Conservation (phyloP, 306 rosid genomes). For the Prunus fruticosa region DNA sequence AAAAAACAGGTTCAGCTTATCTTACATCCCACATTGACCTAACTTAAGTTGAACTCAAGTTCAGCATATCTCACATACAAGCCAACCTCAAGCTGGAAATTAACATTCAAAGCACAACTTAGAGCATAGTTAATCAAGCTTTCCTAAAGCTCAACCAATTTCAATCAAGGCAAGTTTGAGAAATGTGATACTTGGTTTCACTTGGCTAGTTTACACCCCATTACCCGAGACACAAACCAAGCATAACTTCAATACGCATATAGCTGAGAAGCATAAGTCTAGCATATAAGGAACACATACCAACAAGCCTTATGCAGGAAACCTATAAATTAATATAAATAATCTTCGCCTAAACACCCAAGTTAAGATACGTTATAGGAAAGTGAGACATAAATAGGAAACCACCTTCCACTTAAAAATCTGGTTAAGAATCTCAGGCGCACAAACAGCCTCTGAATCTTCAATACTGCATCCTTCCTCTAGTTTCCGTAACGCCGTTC, state of each 20-base stretch:
- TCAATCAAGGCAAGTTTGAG: not conserved
- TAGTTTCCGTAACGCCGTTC: constrained; percentile 71
- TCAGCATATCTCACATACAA: not conserved
- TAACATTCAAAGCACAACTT: not conserved
- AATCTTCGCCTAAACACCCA: not conserved
- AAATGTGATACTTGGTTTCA: not conserved
- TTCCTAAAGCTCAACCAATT: not conserved
- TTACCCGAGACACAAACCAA: not conserved
- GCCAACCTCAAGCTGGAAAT: not conserved
- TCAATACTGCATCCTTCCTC: constrained; percentile 57
- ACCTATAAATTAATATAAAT: not conserved
- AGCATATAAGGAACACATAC: not conserved
- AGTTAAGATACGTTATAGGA: constrained; percentile 1
- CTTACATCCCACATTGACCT: not conserved
- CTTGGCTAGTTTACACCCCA: not conserved
- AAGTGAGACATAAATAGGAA: constrained; percentile 12
- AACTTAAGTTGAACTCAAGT: not conserved
- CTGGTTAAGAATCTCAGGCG: constrained; percentile 57
- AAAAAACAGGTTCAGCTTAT: not conserved
- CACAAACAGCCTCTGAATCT: constrained; percentile 79
- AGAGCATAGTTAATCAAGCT: not conserved
- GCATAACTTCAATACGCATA: not conserved
- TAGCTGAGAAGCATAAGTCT: not conserved
- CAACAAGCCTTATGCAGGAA: not conserved
- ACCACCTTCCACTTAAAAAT: constrained; percentile 86